Evolutionary conservation across 352 stramenopile genomes (phyloP), one percentile per base, ranked within the genome.

Genomic region (Pythium volutum): DNA sequence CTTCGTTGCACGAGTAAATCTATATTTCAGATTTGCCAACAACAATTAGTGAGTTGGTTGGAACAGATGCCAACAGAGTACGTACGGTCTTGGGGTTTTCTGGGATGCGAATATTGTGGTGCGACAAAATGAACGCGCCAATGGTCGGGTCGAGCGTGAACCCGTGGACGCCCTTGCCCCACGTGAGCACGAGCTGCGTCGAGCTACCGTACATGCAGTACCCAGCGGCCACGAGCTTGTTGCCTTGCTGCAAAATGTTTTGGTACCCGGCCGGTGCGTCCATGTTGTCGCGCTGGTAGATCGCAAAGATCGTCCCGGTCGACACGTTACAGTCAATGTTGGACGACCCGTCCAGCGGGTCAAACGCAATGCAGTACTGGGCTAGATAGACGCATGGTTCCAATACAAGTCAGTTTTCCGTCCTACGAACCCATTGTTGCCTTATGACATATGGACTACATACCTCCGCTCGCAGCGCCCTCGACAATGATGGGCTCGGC

Each of bases 321-420:
- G 95, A 99, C 31, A 99, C 96, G 73, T 99, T 99, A 75, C 97
- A 99, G 77, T 99, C 97, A 90, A 99, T 99, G 80, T 99, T 99
- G 49, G 89, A 98, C 22, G 95, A 99, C 45, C 97, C 97, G 73
- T 99, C 97, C 0, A 99, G 81, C 47, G 97, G 97, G 72, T 99
- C 97, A 66, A 99, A 99, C 9, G 95, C 96, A 62, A 99, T 98
- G 78, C 94, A 98, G 87, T 98, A 99, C 78, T 97, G 93, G 71
- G 86, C 89, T 95, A 36, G 59, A 41, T 15, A 43, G 18, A 49
- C 14, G 15, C 27, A 38, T 27, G 33, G n/a, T n/a, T 20, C 12
- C 36, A 45, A 12, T 16, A 25, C 42, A 25, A 48, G 42, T 48
- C 42, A 48, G 42, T 48, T 9, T 27, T 4, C 9, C 7, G 1